Evolutionary conservation across 106 monocot genomes (phyloP), one percentile per base, ranked within the genome.

Genomic region (Platanthera guangdongensis): DNA sequence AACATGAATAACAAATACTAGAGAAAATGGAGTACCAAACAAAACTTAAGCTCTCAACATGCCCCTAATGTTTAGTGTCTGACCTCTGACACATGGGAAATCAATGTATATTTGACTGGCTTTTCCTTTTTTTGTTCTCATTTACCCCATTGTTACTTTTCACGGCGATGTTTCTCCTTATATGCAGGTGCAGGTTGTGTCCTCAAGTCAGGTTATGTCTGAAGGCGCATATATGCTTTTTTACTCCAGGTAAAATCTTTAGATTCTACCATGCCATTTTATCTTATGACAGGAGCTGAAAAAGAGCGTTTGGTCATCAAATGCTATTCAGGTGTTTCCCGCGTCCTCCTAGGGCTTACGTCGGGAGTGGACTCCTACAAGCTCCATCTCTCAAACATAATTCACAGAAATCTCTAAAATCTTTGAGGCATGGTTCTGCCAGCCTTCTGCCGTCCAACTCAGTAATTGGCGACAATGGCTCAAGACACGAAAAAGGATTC

Each of bases 211-310:
- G 60, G 96, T 96, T 18, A 93, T 96, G 96, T 96, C 96, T 49
- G 93, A 96, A 79, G 93, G 93, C 52, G 96, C 96, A 76, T 96
- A 96, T 53, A 96, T 96, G 93, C 76, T 96, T 21, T 96, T 96
- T 78, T 96, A 96, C 79, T 84, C 89, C 3, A 96, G 96, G 95
- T 95, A 85, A 72, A 72, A 49, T 69, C 69, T 14, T 1, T 18
- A 57, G n/a, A 57, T n/a, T 19, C 59, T 59, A 30, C 8, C 64
- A 25, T 25, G 22, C 28, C 64, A 64, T 10, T 64, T 30, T 8
- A 64, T 12, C 7, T 30, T 65, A 39, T 65, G 25, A 19, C 32
- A 65, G 9, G 32, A 65, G 11, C 65, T 11, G 9, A 32, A 65
- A 4, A 32, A 65, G 32, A 32, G 32, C 13, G 13, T 53, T 45